Conservation (phyloP, 78 protist species). For the Tieghemostelium lacteum region DNA sequence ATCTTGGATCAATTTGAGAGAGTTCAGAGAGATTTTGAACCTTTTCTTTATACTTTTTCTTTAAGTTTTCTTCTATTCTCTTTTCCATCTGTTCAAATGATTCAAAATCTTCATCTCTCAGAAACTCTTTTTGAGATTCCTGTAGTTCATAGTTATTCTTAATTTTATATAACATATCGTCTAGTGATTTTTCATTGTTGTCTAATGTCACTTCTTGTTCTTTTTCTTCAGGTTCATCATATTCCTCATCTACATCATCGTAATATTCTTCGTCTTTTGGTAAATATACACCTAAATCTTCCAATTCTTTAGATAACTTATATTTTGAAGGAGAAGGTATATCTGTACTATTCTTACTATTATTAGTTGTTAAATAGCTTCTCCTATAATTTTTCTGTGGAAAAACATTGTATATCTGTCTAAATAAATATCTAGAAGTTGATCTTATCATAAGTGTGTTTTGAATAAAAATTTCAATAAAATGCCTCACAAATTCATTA, state of each 20-base stretch:
- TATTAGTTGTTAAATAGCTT: too few species aligned
- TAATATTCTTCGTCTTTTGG: not conserved
- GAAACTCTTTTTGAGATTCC: not conserved
- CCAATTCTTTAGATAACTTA: conserved; percentile 22
- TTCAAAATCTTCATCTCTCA: conserved; percentile 1
- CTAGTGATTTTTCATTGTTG: not conserved
- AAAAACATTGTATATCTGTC: too few species aligned
- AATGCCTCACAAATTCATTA: too few species aligned
- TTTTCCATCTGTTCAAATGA: conserved; percentile 10
- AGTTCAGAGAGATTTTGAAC: not conserved
- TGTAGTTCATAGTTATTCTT: conserved; percentile 3
- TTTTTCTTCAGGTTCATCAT: not conserved
- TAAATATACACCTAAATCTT: conserved; percentile 16
- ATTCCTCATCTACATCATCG: not conserved
- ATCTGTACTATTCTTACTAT: too few species aligned
- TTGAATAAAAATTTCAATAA: too few species aligned
- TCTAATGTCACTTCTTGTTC: not conserved
- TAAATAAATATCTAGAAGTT: too few species aligned
- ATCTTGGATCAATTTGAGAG: not conserved
- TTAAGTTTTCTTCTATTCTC: conserved; percentile 3
- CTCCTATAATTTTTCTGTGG: too few species aligned
- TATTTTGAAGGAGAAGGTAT: too few species aligned
- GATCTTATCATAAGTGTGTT: too few species aligned
- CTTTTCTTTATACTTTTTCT: conserved; percentile 7
- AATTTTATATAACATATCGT: conserved; percentile 7